A percentile compares a stretch with the other conserved stretches of the same genome.
Conservation (phyloP, 768 basidiomycete genomes). For the Scleroderma citrinum region DNA sequence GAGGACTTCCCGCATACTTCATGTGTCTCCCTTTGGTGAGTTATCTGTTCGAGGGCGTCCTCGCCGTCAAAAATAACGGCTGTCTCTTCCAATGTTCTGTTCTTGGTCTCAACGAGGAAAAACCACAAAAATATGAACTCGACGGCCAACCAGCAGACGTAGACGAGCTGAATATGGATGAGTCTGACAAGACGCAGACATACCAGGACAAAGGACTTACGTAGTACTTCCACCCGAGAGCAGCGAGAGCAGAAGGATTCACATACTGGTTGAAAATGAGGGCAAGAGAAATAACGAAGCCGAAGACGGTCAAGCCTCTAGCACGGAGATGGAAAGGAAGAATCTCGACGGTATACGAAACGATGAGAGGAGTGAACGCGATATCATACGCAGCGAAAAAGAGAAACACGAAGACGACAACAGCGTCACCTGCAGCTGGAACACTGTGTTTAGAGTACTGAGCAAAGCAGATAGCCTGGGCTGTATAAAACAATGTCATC, state of each 20-base stretch:
- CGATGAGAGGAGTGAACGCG: conserved; percentile 82
- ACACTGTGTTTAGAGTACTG: conserved; percentile 41
- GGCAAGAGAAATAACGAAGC: conserved; percentile 68
- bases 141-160: conserved; percentile 63
- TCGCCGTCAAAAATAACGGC: conserved; percentile 77
- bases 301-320: conserved; percentile 81
- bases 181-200: background rate
- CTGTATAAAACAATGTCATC: conserved; percentile 61
- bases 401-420: conserved; percentile 81
- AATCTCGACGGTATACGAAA: conserved; percentile 86
- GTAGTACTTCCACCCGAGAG: conserved; percentile 73
- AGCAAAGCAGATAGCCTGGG: conserved; percentile 65
- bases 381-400: conserved; percentile 77
- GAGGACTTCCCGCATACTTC: no score
- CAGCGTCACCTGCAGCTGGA: conserved; percentile 51
- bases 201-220: conserved; percentile 27
- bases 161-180: conserved; percentile 44
- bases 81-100: conserved; percentile 75
- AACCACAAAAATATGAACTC: conserved; percentile 62
- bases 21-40: no score
- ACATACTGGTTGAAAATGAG: conserved; percentile 89
- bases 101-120: conserved; percentile 68
- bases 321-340: conserved; percentile 78
- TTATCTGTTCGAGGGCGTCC: no score
- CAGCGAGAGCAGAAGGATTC: conserved; percentile 70